Base-by-base conservation (phyloP, 1,284 basidiomycete genomes). In the Leccinum pachyderme region DNA sequence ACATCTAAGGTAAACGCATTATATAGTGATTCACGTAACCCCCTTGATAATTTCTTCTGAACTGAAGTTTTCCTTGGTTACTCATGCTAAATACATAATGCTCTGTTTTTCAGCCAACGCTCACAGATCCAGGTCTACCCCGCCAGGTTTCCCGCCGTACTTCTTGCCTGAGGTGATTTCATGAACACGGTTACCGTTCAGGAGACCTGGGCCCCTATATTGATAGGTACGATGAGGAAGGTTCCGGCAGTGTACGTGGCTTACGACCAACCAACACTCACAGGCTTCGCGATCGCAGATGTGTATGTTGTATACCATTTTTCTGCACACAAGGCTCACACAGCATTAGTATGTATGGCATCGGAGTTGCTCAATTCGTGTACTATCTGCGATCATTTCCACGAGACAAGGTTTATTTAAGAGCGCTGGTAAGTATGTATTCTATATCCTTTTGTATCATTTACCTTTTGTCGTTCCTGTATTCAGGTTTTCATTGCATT, bases 341-440 rank as follows among this genome's bases (percentile, higher is more conserved):
- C 12, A 3, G 22, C 31, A 22, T 37, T 35, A 61, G 60, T 29
- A n/a, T 61, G 32, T 61, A 56, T 11, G 60, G 60, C 2, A 52
- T 54, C 15, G 43, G 52, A 29, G 4, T 55, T 7, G 45, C 52
- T 35, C 64, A 66, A 55, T 55, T 57, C 47, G 15, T 51, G 37
- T 60, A 56, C 43, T 68, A 68, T 41, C 6, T 54, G 13, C 13
- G 13, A 31, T 47, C 54, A 6, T 65, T 65, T 56, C 66, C 62
- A 8, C 18, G 6, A 7, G 63, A 67, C 27, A n/a, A 24, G 32
- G 4, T 32, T 15, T n/a, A 15, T 2, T 8, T 66, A 4, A 61
- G 50, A 39, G 4, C 12, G 3, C 25, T 51, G 49, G 62, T 60
- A 11, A 54, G 64, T 22, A 24, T 28, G 18, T 18, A 18, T 35